phyloP scores from a whole-genome alignment of 1,284 basidiomycete species.

The Psilocybe mexicana region DNA sequence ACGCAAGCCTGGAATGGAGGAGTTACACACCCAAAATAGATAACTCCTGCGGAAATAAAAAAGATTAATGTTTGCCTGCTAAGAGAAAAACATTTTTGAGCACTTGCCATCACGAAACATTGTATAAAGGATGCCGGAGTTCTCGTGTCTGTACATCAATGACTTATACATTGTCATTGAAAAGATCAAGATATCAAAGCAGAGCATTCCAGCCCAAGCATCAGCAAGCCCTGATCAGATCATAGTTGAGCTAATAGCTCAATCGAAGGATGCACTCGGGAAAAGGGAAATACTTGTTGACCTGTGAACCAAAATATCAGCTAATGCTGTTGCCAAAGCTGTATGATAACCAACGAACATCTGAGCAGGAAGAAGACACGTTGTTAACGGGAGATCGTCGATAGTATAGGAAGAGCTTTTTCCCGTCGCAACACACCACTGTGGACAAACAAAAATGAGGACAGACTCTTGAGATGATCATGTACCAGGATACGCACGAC shows the following conservation, averaged over 20 bases:
- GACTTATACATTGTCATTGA: slow-evolving; percentile 31
- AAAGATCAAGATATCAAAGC: slow-evolving; percentile 32
- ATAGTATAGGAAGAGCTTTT: slow-evolving; percentile 1
- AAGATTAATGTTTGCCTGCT: not conserved
- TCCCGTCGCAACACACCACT: slow-evolving; percentile 25
- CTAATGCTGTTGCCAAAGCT: not conserved
- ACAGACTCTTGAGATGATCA: not conserved
- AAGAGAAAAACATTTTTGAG: not conserved
- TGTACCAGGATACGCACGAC: slow-evolving; percentile 19
- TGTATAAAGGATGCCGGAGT: slow-evolving; percentile 23
- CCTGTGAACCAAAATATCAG: not conserved
- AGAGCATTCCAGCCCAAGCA: slow-evolving; percentile 30
- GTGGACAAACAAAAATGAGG: not conserved
- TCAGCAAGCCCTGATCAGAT: slow-evolving; percentile 22
- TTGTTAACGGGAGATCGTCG: slow-evolving; percentile 8
- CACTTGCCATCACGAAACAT: slow-evolving; percentile 31
- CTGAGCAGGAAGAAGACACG: slow-evolving; percentile 22
- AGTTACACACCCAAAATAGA: slow-evolving; percentile 31
- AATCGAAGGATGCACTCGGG: too few species aligned
- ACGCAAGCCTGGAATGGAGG: too few species aligned
- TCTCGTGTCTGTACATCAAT: slow-evolving; percentile 13
- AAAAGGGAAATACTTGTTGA: not conserved
- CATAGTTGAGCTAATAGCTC: not conserved
- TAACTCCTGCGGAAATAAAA: slow-evolving; percentile 19
- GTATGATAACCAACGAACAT: slow-evolving; percentile 2